These are phyloP conservation scores for Trichosporon sp. DNA, from an alignment of 1,284 basidiomycete species.

Conservation along the genomic window DNA sequence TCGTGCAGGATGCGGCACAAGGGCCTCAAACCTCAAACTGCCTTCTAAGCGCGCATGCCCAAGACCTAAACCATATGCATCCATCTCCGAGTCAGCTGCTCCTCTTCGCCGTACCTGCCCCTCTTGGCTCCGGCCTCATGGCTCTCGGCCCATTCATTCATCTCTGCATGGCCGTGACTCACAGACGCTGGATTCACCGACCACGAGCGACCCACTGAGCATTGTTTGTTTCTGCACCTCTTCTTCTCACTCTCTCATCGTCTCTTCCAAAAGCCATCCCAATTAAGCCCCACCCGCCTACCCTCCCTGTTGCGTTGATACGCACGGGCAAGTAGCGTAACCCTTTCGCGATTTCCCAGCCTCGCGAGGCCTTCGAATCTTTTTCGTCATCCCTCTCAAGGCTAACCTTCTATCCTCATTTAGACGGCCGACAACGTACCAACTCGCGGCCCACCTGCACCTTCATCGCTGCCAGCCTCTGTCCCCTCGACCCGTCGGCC, in stretches of 20 bases:
- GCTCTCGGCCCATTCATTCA: constrained; percentile 6
- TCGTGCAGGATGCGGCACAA: not conserved
- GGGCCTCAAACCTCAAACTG: not conserved
- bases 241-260: constrained; percentile 2
- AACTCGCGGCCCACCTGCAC: constrained; percentile 15
- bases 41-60: constrained; percentile 9
- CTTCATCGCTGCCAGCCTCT: constrained; percentile 9
- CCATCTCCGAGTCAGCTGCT: constrained; percentile 16
- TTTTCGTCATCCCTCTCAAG: constrained; percentile 16
- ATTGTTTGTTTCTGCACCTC: constrained; percentile 2
- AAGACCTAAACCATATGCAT: constrained; percentile 13
- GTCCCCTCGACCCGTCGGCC: not conserved
- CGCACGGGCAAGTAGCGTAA: constrained; percentile 12
- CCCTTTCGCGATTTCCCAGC: constrained; percentile 9
- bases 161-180: not conserved
- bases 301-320: constrained; percentile 17
- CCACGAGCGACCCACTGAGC: not conserved
- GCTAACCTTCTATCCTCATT: constrained; percentile 14
- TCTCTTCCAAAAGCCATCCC: not conserved
- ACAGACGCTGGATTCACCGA: not conserved
- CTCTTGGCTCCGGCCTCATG: not conserved
- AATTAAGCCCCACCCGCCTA: constrained; percentile 5
- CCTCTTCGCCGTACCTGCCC: not conserved
- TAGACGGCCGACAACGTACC: not conserved
- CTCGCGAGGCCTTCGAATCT: constrained; percentile 1